Evolutionary conservation across 768 basidiomycete species (phyloP), one percentile per base, ranked within the genome.

Genomic region (Leccinum truebloodii): DNA sequence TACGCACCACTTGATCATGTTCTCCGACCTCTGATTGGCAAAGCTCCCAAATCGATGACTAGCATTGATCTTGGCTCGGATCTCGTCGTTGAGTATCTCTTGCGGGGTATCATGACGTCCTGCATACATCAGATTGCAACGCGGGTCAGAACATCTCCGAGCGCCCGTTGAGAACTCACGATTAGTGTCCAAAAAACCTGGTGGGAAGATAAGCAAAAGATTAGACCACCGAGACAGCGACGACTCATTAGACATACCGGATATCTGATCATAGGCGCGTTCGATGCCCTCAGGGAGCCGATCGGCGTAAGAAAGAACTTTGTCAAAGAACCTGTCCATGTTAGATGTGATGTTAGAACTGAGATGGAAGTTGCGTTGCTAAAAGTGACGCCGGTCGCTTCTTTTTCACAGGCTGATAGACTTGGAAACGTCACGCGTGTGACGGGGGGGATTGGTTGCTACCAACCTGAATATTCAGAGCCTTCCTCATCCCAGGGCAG

Each of bases 31-130:
- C 72, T 90, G 80, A 7, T 74, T 78, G 0, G 95, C 94, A 73
- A 98, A 99, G 64, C 89, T 92, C 24, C 83, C 69, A 74, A 93
- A 98, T 30, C 95, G 85, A 77, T 99, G 97, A 13, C 79, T 75
- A 0, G 82, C 82, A 58, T 87, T 86, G 69, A 98, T 97, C 71
- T 85, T 80, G 2, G 84, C 83, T 24, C 94, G 80, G 64, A 91
- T 78, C 65, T 83, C 77, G 70, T 97, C 95, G 61, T 84, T 78
- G 10, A 75, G 79, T 62, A 83, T 86, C 73, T 94, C 95, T 59
- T 87, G 78, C 0, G 87, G 86, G 53, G 84, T 84, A 67, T 94
- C 90, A 69, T 94, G 93, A 39, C 91, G 86, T 53, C 84, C 74
- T 80, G 59, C 8, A 34, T 6, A 53, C 4, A 16, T 13, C 37